Conservation (phyloP, 169 alveolate genomes). For the Hepatocystis sp. region DNA sequence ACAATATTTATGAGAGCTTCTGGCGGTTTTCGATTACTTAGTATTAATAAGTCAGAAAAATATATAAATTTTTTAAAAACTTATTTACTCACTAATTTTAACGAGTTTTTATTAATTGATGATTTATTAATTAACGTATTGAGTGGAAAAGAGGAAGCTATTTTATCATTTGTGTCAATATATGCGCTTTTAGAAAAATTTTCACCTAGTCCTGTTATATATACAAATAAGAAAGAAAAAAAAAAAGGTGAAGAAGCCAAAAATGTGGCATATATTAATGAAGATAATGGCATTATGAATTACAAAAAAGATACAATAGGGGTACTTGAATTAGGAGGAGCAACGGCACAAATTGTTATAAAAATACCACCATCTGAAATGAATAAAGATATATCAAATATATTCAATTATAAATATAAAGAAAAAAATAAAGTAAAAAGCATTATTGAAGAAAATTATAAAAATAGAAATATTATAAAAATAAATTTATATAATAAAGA, state of each 20-base stretch:
- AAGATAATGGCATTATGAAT: neutral
- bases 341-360: constrained; percentile 72
- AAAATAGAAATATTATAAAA: constrained; percentile 69
- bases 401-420: constrained; percentile 46
- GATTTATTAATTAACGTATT: constrained; percentile 51
- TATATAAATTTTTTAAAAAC: constrained; percentile 47
- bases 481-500: constrained; percentile 23
- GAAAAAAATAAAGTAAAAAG: constrained; percentile 22
- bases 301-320: constrained; percentile 24
- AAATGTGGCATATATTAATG: neutral
- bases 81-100: constrained; percentile 36
- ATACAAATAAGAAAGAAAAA: neutral
- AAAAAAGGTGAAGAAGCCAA: neutral
- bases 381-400: constrained; percentile 41
- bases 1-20: constrained; percentile 67
- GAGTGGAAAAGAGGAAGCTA: constrained; percentile 78
- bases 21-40: constrained; percentile 73
- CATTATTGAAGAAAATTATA: constrained; percentile 71
- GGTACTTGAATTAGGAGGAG: constrained; percentile 75
- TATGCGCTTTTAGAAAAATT: constrained; percentile 53
- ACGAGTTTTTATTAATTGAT: constrained; percentile 68
- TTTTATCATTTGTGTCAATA: constrained; percentile 72
- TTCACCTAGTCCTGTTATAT: constrained; percentile 48
- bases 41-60: constrained; percentile 32
- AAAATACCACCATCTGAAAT: constrained; percentile 61